Evolutionary conservation across 2,329 filamentous ascomycete species (phyloP), one percentile per base, ranked within the genome.

Genomic region (Xylariaceae sp.): DNA sequence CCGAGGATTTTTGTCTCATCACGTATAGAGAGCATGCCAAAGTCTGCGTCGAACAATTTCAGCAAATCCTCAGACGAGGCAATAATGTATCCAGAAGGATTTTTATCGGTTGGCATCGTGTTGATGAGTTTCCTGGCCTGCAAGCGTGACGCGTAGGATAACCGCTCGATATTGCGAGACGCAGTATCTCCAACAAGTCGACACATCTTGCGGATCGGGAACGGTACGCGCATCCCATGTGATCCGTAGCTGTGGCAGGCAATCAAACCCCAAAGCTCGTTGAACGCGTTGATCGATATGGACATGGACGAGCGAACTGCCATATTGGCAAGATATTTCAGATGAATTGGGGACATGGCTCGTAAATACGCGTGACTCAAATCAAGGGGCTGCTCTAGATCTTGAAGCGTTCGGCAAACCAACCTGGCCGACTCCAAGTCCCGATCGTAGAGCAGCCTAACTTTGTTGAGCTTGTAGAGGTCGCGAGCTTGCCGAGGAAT

Each of bases 221-320:
- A 96, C 0, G 89, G 89, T 0, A 96, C 89, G n/a, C 90, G 80
- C 89, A 94, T 95, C 4, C 90, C 90, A 40, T 78, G 79, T 2
- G 68, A 51, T 0, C 87, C 90, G 59, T 95, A 95, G 0, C 86
- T 82, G 63, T 96, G 90, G 53, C 90, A 95, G 1, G 89, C 84
- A 38, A 96, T 90, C 27, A 96, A 71, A 0, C 90, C 91, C 91
- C 90, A 96, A 0, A 96, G 71, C 59, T 95, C 87, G 58, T 81
- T 77, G 59, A 95, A 94, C 0, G 88, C 88, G 56, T 90, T 94
- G 62, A 96, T 88, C 1, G 90, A 95, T 53, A 96, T 90, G 0
- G 90, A 95, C 90, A 96, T 96, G 56, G 89, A 95, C 0, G 89
- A 89, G n/a, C 90, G 83, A 0, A 95, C 90, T 7, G 85, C 86